These are phyloP conservation scores for Solanum sejunctum DNA, from an alignment of 257 asterid species.

Conservation along the genomic window DNA sequence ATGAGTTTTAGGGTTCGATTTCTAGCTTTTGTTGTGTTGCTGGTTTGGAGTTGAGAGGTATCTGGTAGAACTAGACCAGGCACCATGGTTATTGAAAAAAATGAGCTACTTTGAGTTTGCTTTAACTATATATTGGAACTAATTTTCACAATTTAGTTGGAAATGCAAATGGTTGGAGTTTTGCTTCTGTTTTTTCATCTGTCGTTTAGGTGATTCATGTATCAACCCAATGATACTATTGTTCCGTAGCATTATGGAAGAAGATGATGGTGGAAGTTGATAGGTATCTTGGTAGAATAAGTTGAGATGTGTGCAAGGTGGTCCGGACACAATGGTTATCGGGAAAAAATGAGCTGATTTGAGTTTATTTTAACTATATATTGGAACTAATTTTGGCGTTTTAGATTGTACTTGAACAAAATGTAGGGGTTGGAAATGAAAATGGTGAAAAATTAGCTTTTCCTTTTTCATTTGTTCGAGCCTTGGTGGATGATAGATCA, in stretches of 20 bases:
- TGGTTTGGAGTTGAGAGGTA: not conserved
- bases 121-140: not conserved
- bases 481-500: too few species aligned
- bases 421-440: not conserved
- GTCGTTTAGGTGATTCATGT: too few species aligned
- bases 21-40: not conserved
- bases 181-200: not conserved
- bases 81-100: not conserved
- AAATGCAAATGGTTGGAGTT: not conserved
- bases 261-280: not conserved
- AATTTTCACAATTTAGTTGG: not conserved
- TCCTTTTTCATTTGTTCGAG: not conserved
- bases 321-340: not conserved
- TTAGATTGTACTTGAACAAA: not conserved
- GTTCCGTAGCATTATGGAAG: too few species aligned
- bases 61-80: not conserved
- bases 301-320: not conserved
- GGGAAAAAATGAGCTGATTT: not conserved
- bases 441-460: not conserved
- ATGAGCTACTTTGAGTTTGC: not conserved
- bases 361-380: not conserved
- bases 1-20: not conserved
- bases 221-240: too few species aligned
- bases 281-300: not conserved
- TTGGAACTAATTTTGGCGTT: not conserved